These are phyloP conservation scores for Pythium oligandrum DNA, from an alignment of 352 stramenopile species.

Conservation along the genomic window DNA sequence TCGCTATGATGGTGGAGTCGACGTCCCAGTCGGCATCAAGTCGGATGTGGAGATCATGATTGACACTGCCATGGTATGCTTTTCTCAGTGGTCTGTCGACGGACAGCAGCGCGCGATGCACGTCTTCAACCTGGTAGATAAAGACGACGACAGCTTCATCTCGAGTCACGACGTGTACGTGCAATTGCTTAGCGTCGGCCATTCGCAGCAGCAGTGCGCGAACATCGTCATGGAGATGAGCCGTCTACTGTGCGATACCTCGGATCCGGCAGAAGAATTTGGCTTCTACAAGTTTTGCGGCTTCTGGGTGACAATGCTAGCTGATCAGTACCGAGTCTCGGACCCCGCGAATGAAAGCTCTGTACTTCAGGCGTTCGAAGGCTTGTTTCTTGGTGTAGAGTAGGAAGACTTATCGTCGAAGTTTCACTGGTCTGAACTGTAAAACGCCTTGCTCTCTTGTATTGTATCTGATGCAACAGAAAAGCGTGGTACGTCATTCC, in stretches of 20 bases:
- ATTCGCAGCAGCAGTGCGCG: slow-evolving; percentile 22
- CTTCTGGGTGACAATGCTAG: slow-evolving; percentile 53
- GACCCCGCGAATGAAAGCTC: slow-evolving; percentile 35
- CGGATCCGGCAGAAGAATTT: slow-evolving; percentile 47
- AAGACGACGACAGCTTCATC: slow-evolving; percentile 43
- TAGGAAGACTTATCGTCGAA: background rate
- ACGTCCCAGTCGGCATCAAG: slow-evolving; percentile 36
- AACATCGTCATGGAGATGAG: slow-evolving; percentile 37
- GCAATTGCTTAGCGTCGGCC: slow-evolving; percentile 32
- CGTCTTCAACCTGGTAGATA: slow-evolving; percentile 42
- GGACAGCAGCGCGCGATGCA: slow-evolving; percentile 26
- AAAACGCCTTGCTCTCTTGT: background rate
- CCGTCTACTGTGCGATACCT: slow-evolving; percentile 33
- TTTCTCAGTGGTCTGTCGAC: slow-evolving; percentile 31
- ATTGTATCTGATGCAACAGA: too few species aligned
- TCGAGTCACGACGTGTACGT: slow-evolving; percentile 35
- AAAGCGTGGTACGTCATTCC: too few species aligned
- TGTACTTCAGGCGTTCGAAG: slow-evolving; percentile 28
- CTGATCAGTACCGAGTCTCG: slow-evolving; percentile 31
- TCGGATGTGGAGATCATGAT: slow-evolving; percentile 53
- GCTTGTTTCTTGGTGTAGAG: slow-evolving; percentile 31
- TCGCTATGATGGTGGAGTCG: slow-evolving; percentile 23
- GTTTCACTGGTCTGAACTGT: too few species aligned
- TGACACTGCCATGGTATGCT: slow-evolving; percentile 38
- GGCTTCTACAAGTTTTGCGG: slow-evolving; percentile 42